Conservation (phyloP, 148 eudicot genomes). For the Simmondsia chinensis region DNA sequence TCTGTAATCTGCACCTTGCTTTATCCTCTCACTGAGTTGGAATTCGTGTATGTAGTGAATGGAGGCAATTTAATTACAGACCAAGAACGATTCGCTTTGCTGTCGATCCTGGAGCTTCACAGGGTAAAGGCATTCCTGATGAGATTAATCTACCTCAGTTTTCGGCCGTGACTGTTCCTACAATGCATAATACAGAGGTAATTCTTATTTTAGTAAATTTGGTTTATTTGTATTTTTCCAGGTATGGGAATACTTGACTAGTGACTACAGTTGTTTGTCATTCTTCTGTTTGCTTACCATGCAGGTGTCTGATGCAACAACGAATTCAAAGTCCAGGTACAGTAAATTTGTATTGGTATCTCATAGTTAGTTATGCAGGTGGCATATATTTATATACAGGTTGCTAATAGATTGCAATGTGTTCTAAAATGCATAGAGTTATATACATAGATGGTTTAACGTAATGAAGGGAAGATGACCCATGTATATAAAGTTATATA, state of each 20-base stretch:
- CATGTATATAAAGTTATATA: too few relatives aligned
- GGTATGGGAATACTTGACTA: background rate
- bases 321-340: slow-evolving; percentile 19
- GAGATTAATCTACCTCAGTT: slow-evolving; percentile 56
- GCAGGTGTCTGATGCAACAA: slow-evolving; percentile 16
- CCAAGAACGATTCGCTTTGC: slow-evolving; percentile 52
- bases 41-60: slow-evolving; percentile 43
- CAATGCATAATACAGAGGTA: slow-evolving; percentile 24
- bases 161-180: slow-evolving; percentile 72
- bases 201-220: background rate
- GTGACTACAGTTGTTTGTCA: slow-evolving; percentile 2
- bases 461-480: too few relatives aligned
- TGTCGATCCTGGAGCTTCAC: slow-evolving; percentile 29
- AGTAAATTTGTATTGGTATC: too few relatives aligned
- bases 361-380: too few relatives aligned
- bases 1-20: background rate
- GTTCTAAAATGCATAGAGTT: too few relatives aligned
- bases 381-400: too few relatives aligned
- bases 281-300: too few relatives aligned
- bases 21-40: background rate
- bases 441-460: too few relatives aligned
- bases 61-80: slow-evolving; percentile 58
- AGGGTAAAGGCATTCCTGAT: slow-evolving; percentile 22
- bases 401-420: too few relatives aligned
- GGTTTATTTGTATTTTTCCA: background rate